These are phyloP conservation scores for Paraglomus brasilianum DNA, from an alignment of 192 early-diverging fungal species.

Conservation along the genomic window DNA sequence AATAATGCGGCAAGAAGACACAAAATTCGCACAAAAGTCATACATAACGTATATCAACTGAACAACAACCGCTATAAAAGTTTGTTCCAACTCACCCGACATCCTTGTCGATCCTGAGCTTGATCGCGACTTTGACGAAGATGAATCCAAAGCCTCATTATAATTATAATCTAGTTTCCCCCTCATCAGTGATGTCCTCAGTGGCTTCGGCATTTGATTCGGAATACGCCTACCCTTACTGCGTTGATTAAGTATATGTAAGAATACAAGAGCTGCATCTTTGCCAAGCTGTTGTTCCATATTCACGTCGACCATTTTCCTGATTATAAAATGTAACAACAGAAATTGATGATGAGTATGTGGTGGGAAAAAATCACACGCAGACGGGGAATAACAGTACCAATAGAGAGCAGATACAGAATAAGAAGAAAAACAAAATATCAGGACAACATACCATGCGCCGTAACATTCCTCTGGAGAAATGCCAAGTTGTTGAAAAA, in stretches of 20 bases:
- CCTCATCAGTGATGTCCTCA: constrained; percentile 54
- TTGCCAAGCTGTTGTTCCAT: constrained; percentile 51
- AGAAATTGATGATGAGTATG: background rate
- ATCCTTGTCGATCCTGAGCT: constrained; percentile 34
- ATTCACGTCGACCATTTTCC: constrained; percentile 57
- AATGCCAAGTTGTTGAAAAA: constrained; percentile 52
- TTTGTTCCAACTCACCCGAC: background rate
- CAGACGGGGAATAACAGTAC: background rate
- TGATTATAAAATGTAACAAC: constrained; percentile 23
- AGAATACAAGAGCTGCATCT: constrained; percentile 57
- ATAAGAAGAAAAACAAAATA: background rate
- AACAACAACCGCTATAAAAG: constrained; percentile 19
- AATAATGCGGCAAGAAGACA: background rate
- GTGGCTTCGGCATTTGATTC: constrained; percentile 45
- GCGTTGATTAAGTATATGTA: constrained; percentile 57
- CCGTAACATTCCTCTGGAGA: constrained; percentile 52
- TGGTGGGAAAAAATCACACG: background rate
- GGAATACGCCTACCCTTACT: constrained; percentile 53
- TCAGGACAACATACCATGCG: constrained; percentile 44
- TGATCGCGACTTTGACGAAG: constrained; percentile 36
- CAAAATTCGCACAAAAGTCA: too few species aligned
- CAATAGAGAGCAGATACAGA: background rate
- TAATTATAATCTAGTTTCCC: constrained; percentile 37
- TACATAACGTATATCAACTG: constrained; percentile 29
- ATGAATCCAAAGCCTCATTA: constrained; percentile 41